Evolutionary conservation across 345 rosid species (phyloP), one percentile per base, ranked within the genome.

Genomic region (Boechera stricta): DNA sequence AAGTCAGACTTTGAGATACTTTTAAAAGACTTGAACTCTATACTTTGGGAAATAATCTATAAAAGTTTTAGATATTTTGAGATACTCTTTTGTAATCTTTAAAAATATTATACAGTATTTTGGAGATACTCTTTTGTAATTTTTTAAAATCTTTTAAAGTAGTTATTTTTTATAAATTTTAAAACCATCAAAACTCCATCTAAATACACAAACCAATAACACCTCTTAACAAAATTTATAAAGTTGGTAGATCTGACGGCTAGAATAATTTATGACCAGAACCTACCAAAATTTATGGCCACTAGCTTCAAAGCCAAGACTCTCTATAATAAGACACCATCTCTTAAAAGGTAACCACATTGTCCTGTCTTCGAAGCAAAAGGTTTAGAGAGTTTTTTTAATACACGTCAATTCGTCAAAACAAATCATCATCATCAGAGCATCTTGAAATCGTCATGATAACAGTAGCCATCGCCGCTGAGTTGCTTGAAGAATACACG

Each of bases 401-500:
- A 59, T 24, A 31, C 4, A 21, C 62, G 53, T 60, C 24, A 21
- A 21, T 21, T 21, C 24, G 24, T 21, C 45, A 60, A 63, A 18
- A 24, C 47, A 64, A 64, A 45, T 12, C 49, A 38, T 42, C 53
- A 42, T 60, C n/a, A 67, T 31, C 39, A 35, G 6, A 33, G 7
- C 72, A 68, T 33, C 26, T 36, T 33, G 12, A 69, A 10, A 47
- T 4, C 51, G 28, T 47, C 66, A 79, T 79, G 82, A 79, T 79
- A 62, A 74, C 76, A 16, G 76, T 79, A 47, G 67, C 82, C n/a
- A 79, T 79, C 8, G 79, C 79, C 1, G 82, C 82, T 12, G 76
- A 79, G 82, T 75, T 79, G 60, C 79, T 79, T 52, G 82, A 74
- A 56, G 82, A 79, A 70, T 79, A 74, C 72, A 79, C 82, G 76